Base-by-base conservation (phyloP, 2,329 filamentous ascomycete species). In the Trichophyton benhamiae region DNA sequence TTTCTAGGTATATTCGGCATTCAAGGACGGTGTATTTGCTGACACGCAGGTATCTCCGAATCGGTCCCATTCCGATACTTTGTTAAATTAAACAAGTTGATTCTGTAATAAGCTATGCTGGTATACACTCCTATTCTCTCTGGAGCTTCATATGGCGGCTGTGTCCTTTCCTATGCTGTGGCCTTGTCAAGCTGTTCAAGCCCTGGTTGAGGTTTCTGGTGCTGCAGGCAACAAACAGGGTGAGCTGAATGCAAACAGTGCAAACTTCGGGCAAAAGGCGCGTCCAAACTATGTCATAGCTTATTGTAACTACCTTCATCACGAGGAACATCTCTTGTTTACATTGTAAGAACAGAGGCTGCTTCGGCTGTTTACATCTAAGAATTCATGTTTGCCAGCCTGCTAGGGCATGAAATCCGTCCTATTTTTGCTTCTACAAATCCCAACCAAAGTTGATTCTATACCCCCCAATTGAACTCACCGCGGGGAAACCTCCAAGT, bases 11-110 rank as follows among this genome's bases (percentile, higher is more conserved):
- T 67, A 99, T 94, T 66, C 91, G 91, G 66, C 89, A 91, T 80
- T 99, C 94, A n/a, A 99, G 82, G 36, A 96, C 91, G 3, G 92
- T 96, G 74, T 90, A 89, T 71, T 92, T 91, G 61, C 88, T 92
- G 68, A 97, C 95, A 59, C 92, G 85, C 61, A 97, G 81, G 72
- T 97, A 96, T 68, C 91, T 84, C 63, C 91, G 85, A 57, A 96
- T 84, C 9, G 91, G 91, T 11, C 91, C 87, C 91, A 96, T 96
- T 59, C 22, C 20, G 15, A 22, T 13, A 17, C 9, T 15, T 15
- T 22, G 49, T 15, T 53, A 33, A 22, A 48, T 7, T 13, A 48
- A 17, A 48, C 20, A 20, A 9, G 3, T 22, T 46, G 7, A 22
- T 15, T 17, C 42, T n/a, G 22, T n/a, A 53, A 8, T 30, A 30